Conservation (phyloP, 768 basidiomycete genomes). For the Lentinula detonsa region DNA sequence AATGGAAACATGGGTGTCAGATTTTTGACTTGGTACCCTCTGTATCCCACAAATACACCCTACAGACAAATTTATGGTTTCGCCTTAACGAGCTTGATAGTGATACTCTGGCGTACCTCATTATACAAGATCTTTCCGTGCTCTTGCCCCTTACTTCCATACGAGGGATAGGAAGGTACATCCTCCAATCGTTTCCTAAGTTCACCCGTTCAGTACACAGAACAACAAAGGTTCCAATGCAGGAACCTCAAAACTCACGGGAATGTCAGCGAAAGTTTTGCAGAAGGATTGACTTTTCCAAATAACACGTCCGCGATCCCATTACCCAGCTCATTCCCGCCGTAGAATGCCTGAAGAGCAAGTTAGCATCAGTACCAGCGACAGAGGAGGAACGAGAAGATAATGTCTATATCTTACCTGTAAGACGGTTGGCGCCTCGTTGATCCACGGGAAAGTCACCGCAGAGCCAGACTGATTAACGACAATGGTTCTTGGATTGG, state of each 20-base stretch:
- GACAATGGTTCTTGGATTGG: conserved; percentile 50
- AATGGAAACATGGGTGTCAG: conserved; percentile 47
- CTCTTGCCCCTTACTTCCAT: conserved; percentile 35
- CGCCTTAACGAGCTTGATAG: conserved; percentile 1
- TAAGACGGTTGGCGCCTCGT: conserved; percentile 24
- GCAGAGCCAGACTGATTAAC: conserved; percentile 53
- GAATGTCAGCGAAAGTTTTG: conserved; percentile 50
- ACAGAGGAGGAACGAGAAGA: conserved; percentile 6
- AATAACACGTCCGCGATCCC: conserved; percentile 55
- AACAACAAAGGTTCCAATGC: background rate
- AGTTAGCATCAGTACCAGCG: background rate
- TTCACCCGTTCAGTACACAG: background rate
- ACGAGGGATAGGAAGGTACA: conserved; percentile 41
- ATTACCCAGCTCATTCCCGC: conserved; percentile 50
- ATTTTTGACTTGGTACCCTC: conserved; percentile 39
- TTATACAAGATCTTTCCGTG: conserved; percentile 40
- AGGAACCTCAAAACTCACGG: conserved; percentile 27
- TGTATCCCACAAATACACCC: conserved; percentile 50
- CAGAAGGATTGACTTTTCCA: conserved; percentile 54
- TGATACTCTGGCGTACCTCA: conserved; percentile 23
- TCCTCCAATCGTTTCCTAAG: conserved; percentile 44
- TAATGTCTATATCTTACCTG: conserved; percentile 23
- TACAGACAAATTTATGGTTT: conserved; percentile 10
- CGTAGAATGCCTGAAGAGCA: conserved; percentile 38
- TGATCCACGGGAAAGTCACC: conserved; percentile 51